A percentile compares a stretch with the other conserved stretches of the same genome.
Evolutionary conservation across 176 grass and related monocot genomes (phyloP).

Genomic region (Oryza australiensis): DNA sequence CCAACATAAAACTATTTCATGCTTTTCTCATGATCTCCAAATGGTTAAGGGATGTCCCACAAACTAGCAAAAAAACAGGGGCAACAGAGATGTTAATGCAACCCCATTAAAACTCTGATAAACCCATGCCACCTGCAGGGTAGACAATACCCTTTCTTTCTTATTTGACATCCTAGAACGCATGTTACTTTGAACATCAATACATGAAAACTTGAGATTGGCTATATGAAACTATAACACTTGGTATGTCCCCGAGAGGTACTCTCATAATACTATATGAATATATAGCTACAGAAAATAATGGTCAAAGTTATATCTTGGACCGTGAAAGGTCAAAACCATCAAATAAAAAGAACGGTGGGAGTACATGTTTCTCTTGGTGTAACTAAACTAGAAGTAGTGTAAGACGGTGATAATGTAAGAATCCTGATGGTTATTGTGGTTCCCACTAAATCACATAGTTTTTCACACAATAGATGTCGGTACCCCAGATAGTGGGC

Average conservation of each 20-base stretch:
- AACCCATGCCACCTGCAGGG: background rate
- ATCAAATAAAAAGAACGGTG: background rate
- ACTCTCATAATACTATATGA: background rate
- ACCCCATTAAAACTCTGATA: slow-evolving; percentile 10
- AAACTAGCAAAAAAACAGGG: slow-evolving; percentile 15
- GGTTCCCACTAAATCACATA: background rate
- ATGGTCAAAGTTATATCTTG: background rate
- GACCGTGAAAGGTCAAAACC: background rate
- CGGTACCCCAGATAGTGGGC: background rate
- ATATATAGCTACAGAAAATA: background rate
- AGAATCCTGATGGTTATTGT: background rate
- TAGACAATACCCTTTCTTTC: background rate
- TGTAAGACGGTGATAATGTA: background rate
- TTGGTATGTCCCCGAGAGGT: background rate
- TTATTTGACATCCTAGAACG: background rate
- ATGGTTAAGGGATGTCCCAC: background rate
- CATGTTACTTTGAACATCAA: background rate
- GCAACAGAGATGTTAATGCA: slow-evolving; percentile 14
- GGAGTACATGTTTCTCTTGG: background rate
- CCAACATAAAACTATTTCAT: background rate
- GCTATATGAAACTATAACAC: background rate
- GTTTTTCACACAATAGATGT: background rate
- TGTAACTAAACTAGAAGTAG: background rate
- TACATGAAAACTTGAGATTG: background rate
- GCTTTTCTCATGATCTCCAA: background rate